A percentile compares a stretch with the other conserved stretches of the same genome.
Conservation (phyloP, 2,329 filamentous ascomycete genomes). For the Penicillium sp. region DNA sequence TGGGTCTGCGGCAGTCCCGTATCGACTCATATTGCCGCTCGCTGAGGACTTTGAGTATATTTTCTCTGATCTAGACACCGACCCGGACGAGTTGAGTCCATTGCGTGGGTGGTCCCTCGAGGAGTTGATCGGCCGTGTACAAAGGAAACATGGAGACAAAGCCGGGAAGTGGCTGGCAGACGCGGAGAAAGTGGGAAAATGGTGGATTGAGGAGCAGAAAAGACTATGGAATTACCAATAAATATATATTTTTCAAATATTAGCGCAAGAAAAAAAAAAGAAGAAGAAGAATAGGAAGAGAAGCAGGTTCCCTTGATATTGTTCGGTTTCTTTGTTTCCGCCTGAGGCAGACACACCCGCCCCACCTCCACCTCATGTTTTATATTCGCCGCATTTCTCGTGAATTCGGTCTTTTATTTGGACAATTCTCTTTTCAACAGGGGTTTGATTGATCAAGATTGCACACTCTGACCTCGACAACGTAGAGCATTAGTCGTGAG, state of each 20-base stretch:
- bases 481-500: not conserved
- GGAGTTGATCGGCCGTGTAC: slow-evolving; percentile 28
- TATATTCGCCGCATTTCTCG: slow-evolving; percentile 7
- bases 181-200: slow-evolving; percentile 37
- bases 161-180: slow-evolving; percentile 37
- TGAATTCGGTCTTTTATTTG: not conserved
- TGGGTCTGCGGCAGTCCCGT: slow-evolving; percentile 72
- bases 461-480: not conserved
- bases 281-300: slow-evolving; percentile 14
- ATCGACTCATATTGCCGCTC: slow-evolving; percentile 71
- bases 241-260: not conserved
- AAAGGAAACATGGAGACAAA: slow-evolving; percentile 29
- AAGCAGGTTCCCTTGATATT: slow-evolving; percentile 3
- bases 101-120: slow-evolving; percentile 33
- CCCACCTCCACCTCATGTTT: slow-evolving; percentile 23
- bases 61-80: slow-evolving; percentile 36
- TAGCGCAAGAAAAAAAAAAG: too few species aligned
- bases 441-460: not conserved
- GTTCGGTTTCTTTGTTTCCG: slow-evolving; percentile 25
- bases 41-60: slow-evolving; percentile 62
- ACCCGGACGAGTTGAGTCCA: slow-evolving; percentile 34
- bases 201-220: slow-evolving; percentile 40
- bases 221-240: slow-evolving; percentile 25
- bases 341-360: slow-evolving; percentile 28
- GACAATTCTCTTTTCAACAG: not conserved